Base-by-base conservation (phyloP, 2,329 filamentous ascomycete genomes). In the Aspergillus pseudoglaucus region DNA sequence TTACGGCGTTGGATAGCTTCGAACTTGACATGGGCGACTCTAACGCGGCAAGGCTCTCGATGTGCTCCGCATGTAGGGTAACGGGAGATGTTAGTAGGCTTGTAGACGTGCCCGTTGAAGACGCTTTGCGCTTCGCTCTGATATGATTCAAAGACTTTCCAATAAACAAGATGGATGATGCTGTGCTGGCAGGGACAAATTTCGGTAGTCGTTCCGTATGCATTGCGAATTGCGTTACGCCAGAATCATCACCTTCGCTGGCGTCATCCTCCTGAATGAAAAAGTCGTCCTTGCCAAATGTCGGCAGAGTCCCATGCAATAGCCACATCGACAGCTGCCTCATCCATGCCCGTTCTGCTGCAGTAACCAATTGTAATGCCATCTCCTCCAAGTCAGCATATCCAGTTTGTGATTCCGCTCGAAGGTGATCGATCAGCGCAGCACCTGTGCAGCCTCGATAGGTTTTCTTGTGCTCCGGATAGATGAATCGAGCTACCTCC, bases 271-370 rank as follows among this genome's bases (percentile, higher is more conserved):
- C 61, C 32, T 79, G 78, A 27, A 97, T 81, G 63, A 95, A 95
- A 64, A 97, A 97, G 67, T 97, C 91, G n/a, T 80, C 77, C 4
- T 77, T 79, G 2, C 88, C 89, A 63, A 88, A 84, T 12, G 78
- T 79, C 0, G 91, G 90, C 48, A 95, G 70, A 44, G 86, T 82
- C 4, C 93, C 93, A 65, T 95, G 94, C 12, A 97, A 70, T 7
- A 97, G 78, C 91, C 91, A 98, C 22, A 87, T 87, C 3, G 89
- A 87, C 9, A 94, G 77, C 62, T 95, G 90, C 65, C 89, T 87
- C 61, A 97, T 73, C 93, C 93, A 98, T 7, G 90, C 87, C 25
- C 81, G 86, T 70, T 98, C 91, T 0, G 90, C 90, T 18, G 88
- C 75, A 12, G 75, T 79, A n/a, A 88, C 79, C 32, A 97, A 72